These are phyloP conservation scores for Larix kaempferi DNA, from an alignment of 75 land plant species.

Conservation along the genomic window DNA sequence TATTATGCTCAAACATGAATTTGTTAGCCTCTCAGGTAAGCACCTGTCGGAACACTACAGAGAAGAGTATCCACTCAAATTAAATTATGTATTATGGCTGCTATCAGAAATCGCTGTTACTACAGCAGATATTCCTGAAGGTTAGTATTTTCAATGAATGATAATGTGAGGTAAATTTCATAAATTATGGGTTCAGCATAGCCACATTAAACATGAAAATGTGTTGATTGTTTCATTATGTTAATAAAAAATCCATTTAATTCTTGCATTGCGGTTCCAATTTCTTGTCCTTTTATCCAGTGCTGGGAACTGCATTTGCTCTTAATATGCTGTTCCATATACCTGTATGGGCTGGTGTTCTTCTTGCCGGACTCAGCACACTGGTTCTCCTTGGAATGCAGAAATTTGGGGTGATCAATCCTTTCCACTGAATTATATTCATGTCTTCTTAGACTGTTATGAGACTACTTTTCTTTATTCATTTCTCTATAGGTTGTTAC, in stretches of 20 bases:
- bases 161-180: no score
- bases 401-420: slow-evolving; percentile 57
- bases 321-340: slow-evolving; percentile 72
- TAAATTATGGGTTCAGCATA: no score
- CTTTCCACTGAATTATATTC: not conserved
- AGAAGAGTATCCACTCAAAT: slow-evolving; percentile 23
- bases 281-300: slow-evolving; percentile 23
- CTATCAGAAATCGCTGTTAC: slow-evolving; percentile 29
- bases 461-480: no score
- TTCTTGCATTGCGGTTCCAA: not conserved
- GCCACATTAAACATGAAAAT: no score
- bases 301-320: slow-evolving; percentile 94
- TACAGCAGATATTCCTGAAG: slow-evolving; percentile 35
- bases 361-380: slow-evolving; percentile 71
- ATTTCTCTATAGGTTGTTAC: no score
- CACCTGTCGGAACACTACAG: slow-evolving; percentile 1
- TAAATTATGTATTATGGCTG: slow-evolving; percentile 22
- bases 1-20: not conserved
- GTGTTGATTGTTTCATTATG: no score
- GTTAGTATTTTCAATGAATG: not conserved
- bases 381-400: slow-evolving; percentile 74
- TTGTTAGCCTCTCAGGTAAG: not conserved
- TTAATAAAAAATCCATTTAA: no score
- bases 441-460: no score
- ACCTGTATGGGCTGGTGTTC: slow-evolving; percentile 86